Evolutionary conservation across 768 basidiomycete species (phyloP).

Genomic region (Pleurotus platypus): DNA sequence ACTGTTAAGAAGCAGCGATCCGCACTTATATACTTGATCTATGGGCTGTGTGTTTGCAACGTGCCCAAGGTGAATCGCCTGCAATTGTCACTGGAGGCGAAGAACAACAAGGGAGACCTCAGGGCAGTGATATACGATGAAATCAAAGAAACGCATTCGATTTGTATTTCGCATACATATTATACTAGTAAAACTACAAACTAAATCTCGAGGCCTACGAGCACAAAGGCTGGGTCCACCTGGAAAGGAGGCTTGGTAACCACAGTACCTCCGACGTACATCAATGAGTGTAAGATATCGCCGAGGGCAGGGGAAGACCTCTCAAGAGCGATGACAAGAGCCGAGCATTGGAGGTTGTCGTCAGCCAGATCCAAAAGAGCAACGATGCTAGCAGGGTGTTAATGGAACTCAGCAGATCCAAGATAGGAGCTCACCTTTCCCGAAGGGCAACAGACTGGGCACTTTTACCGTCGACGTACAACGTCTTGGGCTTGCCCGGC

Average conservation of each 20-base stretch:
- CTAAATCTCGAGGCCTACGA: constrained; percentile 83
- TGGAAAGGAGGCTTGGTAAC: constrained; percentile 79
- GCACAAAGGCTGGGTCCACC: constrained; percentile 72
- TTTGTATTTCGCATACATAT: no score
- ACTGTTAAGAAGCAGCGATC: no score
- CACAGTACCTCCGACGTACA: constrained; percentile 89
- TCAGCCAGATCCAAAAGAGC: constrained; percentile 86
- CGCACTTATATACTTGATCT: no score
- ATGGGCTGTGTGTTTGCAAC: no score
- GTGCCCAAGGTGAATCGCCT: no score
- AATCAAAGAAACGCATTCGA: neutral
- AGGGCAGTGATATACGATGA: no score
- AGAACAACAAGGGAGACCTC: no score
- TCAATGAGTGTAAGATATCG: constrained; percentile 79
- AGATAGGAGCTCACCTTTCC: constrained; percentile 60
- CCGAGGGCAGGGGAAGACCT: constrained; percentile 67
- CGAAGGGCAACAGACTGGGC: constrained; percentile 75
- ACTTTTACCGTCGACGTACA: constrained; percentile 84
- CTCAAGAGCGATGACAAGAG: constrained; percentile 78
- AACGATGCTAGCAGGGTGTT: constrained; percentile 55
- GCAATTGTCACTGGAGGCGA: no score
- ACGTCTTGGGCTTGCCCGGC: constrained; percentile 65
- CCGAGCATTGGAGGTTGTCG: constrained; percentile 74
- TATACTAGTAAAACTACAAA: neutral
- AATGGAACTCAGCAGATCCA: constrained; percentile 7